Percentiles rank a stretch among this genome's conserved stretches.
Evolutionary conservation across 1,284 basidiomycete species (phyloP).

Genomic region (Inonotus obliquus): DNA sequence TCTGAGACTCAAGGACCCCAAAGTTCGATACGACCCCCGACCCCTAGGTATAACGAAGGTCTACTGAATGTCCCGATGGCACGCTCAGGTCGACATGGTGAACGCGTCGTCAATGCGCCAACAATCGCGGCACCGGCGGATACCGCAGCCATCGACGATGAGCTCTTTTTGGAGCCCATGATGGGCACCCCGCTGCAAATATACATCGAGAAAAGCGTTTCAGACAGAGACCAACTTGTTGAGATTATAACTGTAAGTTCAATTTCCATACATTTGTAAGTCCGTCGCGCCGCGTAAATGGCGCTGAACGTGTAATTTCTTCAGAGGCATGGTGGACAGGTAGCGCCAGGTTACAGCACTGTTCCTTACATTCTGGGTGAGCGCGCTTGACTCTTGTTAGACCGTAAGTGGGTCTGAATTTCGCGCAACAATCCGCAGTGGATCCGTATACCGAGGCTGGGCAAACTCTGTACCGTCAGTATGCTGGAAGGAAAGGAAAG

Average conservation of each 20-base stretch:
- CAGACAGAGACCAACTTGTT: slow-evolving; percentile 56
- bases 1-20: no score
- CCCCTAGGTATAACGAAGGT: no score
- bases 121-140: slow-evolving; percentile 2
- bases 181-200: slow-evolving; percentile 67
- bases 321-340: slow-evolving; percentile 69
- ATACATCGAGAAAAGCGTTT: slow-evolving; percentile 75
- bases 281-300: neutral
- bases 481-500: slow-evolving; percentile 70
- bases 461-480: slow-evolving; percentile 72
- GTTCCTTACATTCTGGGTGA: slow-evolving; percentile 72
- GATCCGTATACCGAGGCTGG: slow-evolving; percentile 75
- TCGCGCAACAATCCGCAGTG: slow-evolving; percentile 38
- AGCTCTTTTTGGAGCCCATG: slow-evolving; percentile 73
- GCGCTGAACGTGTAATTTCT: slow-evolving; percentile 17
- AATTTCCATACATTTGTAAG: neutral
- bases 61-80: neutral
- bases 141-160: slow-evolving; percentile 23
- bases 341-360: slow-evolving; percentile 68
- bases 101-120: slow-evolving; percentile 1
- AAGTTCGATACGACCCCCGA: no score
- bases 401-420: neutral
- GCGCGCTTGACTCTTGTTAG: slow-evolving; percentile 22
- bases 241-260: slow-evolving; percentile 54
- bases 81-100: neutral